phyloP scores from a whole-genome alignment of 352 stramenopile genomes.

The Nothophytophthora sp. region DNA sequence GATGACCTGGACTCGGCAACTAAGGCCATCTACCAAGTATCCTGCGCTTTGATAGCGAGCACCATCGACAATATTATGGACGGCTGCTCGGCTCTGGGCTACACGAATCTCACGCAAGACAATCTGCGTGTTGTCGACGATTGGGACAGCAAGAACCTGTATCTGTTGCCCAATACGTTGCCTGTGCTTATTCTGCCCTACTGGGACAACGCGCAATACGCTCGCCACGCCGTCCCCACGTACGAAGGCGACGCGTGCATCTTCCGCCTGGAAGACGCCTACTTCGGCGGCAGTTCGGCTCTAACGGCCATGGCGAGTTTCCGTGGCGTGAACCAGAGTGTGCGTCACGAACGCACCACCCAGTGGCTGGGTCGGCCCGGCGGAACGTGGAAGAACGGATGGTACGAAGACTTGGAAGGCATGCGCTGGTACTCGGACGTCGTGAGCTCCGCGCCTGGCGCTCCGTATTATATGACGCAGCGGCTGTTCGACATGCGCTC shows the following conservation, averaged over 20 bases:
- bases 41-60: neutral
- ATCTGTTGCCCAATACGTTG: conserved; percentile 1
- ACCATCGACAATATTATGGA: conserved; percentile 1
- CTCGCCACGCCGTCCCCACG: neutral
- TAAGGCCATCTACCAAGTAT: neutral
- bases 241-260: conserved; percentile 5
- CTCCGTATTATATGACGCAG: too few relatives aligned
- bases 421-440: too few relatives aligned
- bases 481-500: too few relatives aligned
- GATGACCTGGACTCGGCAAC: conserved; percentile 9
- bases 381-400: too few relatives aligned
- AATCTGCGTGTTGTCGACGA: neutral
- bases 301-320: too few relatives aligned
- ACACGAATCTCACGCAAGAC: conserved; percentile 1
- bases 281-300: too few relatives aligned
- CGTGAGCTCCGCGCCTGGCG: too few relatives aligned
- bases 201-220: conserved; percentile 3
- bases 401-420: too few relatives aligned
- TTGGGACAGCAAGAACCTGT: neutral
- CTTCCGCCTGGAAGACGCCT: neutral
- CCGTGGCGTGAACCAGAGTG: too few relatives aligned
- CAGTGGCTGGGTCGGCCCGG: too few relatives aligned
- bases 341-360: too few relatives aligned
- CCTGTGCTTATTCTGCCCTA: conserved; percentile 9
- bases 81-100: neutral